Evolutionary conservation across 2,329 filamentous ascomycete species (phyloP), one percentile per base, ranked within the genome.

Genomic region (Xylariaceae sp.): DNA sequence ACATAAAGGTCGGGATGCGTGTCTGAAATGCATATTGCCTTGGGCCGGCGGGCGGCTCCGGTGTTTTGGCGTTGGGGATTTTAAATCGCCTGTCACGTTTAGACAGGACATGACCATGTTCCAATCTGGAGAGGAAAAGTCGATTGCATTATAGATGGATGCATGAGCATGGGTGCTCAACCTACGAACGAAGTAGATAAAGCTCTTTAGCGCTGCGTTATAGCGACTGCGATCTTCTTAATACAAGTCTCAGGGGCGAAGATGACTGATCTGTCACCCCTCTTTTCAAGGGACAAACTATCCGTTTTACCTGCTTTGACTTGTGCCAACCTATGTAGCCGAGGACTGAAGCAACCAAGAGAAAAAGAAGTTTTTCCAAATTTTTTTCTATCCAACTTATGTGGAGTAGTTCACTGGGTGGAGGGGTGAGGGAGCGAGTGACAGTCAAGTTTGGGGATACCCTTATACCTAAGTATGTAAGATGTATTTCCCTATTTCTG

Each of bases 51-150:
- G 21, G 11, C 21, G 21, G 34, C 13, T 31, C 12, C 4, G 46
- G 46, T 41, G 46, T 48, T 48, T 23, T 43, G 34, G 44, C 30
- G 41, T 41, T 43, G 35, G 27, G 43, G 31, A 28, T 36, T 34
- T 30, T 24, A 6, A 7, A 24, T 24, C 36, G 36, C 38, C 34
- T 31, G 34, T 41, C 21, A 31, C 34, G 24, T 28, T 38, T 33
- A 31, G 41, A 34, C 41, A 33, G 41, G 30, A 36, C 38, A 43
- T 46, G 3, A 38, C 16, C 26, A 38, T 17, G 26, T 33, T 41
- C 28, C 17, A 32, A 36, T 37, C 31, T 38, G 34, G 27, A 41
- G 17, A 21, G 36, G 29, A 19, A 31, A 23, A 36, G 19, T 19
- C 21, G 27, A 24, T 9, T 23, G 29, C 29, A 38, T 41, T 44